These are phyloP conservation scores for Neofusicoccum parvum DNA, from an alignment of 2,329 filamentous ascomycete species.

Conservation along the genomic window DNA sequence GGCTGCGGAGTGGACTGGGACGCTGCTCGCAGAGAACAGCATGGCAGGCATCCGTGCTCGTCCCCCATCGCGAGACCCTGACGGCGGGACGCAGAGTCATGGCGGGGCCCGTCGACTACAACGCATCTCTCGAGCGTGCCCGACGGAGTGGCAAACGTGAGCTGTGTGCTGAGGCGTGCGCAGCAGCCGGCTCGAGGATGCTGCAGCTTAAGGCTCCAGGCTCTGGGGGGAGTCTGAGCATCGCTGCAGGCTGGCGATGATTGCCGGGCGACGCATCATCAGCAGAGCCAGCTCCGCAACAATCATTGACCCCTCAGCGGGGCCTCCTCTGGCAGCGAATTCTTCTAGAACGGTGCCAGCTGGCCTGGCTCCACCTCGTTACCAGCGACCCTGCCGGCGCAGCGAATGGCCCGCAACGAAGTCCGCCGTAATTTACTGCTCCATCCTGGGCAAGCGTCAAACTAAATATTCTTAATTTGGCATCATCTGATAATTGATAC, in stretches of 20 bases:
- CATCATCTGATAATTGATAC: conserved; percentile 18
- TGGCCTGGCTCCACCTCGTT: conserved; percentile 5
- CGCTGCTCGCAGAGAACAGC: not conserved
- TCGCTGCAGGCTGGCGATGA: not conserved
- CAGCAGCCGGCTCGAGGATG: conserved; percentile 13
- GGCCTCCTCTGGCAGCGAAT: not conserved
- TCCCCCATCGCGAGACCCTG: conserved; percentile 7
- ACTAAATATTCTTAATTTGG: conserved; percentile 10
- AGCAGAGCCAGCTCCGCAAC: not conserved
- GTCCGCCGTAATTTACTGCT: not conserved
- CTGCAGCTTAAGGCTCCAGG: conserved; percentile 13
- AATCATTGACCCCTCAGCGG: conserved; percentile 9
- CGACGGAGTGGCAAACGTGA: conserved; percentile 9
- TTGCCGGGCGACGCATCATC: conserved; percentile 16
- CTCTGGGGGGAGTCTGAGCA: conserved; percentile 1
- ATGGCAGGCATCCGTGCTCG: conserved; percentile 11
- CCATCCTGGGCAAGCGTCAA: not conserved
- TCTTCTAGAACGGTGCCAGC: conserved; percentile 15
- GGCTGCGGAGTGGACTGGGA: not conserved
- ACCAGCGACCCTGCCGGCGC: not conserved
- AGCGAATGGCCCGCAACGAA: conserved; percentile 9
- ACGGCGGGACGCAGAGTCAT: conserved; percentile 1
- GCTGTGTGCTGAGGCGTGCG: not conserved
- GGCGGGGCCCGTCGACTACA: conserved; percentile 7
- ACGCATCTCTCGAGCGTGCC: conserved; percentile 3